These are phyloP conservation scores for Citrus cavaleriei DNA, from an alignment of 345 rosid genomes.

Conservation along the genomic window DNA sequence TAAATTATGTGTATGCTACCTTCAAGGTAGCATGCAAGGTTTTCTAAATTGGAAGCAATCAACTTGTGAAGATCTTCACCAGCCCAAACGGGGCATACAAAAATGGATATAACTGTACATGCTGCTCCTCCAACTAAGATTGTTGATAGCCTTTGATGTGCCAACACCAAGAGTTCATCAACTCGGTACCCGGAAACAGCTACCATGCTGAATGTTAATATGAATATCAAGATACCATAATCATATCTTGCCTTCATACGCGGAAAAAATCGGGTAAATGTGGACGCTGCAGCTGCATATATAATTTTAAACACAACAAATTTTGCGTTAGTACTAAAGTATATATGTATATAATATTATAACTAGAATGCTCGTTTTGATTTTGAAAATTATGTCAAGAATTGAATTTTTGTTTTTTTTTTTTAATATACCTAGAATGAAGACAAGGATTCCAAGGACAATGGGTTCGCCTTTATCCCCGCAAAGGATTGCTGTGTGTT, in stretches of 20 bases:
- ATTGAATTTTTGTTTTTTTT: too few relatives aligned
- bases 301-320: not conserved
- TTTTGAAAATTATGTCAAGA: not conserved
- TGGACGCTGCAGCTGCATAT: constrained; percentile 51
- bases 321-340: not conserved
- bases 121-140: constrained; percentile 57
- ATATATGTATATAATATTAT: too few relatives aligned
- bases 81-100: constrained; percentile 68
- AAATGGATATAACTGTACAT: constrained; percentile 44
- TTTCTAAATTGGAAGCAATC: constrained; percentile 43
- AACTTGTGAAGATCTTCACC: constrained; percentile 68
- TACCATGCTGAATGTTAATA: constrained; percentile 74
- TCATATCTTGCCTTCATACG: constrained; percentile 76
- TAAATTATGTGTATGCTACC: constrained; percentile 25
- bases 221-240: constrained; percentile 73
- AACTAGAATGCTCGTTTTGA: not conserved
- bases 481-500: constrained; percentile 51
- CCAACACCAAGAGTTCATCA: constrained; percentile 45
- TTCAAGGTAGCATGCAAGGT: constrained; percentile 54
- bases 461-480: constrained; percentile 61
- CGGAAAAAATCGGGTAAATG: constrained; percentile 74
- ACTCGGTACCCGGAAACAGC: constrained; percentile 62
- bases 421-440: constrained; percentile 42
- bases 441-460: constrained; percentile 65
- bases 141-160: constrained; percentile 57